A percentile compares a stretch with the other conserved stretches of the same genome.
Evolutionary conservation across 163 green algal species (phyloP).

Genomic region (Prototheca wickerhamii): DNA sequence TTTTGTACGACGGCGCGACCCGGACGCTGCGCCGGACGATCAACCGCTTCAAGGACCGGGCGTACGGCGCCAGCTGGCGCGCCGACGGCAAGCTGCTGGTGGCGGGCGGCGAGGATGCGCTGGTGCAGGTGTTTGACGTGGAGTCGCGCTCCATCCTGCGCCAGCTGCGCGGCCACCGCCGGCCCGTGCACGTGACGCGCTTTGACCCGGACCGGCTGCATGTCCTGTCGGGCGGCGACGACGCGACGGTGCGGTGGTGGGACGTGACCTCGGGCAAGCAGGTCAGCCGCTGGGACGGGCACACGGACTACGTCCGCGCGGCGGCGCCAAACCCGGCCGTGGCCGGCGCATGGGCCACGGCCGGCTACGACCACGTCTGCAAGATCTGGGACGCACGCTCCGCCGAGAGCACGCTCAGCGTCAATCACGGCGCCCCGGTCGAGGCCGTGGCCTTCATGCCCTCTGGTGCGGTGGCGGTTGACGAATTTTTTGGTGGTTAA

Average conservation of each 20-base stretch:
- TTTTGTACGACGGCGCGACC: conserved; percentile 60
- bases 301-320: conserved; percentile 84
- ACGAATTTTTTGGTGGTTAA: not conserved
- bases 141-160: conserved; percentile 69
- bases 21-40: conserved; percentile 51
- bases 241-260: conserved; percentile 77
- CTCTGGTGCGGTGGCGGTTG: conserved; percentile 31
- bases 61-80: conserved; percentile 74
- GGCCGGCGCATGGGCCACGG: conserved; percentile 59
- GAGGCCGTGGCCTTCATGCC: conserved; percentile 87
- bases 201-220: conserved; percentile 69
- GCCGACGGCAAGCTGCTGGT: conserved; percentile 74
- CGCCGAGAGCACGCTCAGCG: conserved; percentile 30
- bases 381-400: conserved; percentile 87
- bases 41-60: conserved; percentile 82
- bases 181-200: conserved; percentile 54
- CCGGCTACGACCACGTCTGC: conserved; percentile 84
- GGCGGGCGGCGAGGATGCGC: conserved; percentile 72
- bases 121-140: conserved; percentile 86
- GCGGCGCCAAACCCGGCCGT: conserved; percentile 43
- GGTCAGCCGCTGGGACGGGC: conserved; percentile 56
- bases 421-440: conserved; percentile 81
- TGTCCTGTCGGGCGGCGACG: conserved; percentile 80
- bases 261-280: conserved; percentile 62
- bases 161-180: conserved; percentile 74